These are phyloP conservation scores for Corylus heterophylla DNA, from an alignment of 306 rosid species.

Conservation along the genomic window DNA sequence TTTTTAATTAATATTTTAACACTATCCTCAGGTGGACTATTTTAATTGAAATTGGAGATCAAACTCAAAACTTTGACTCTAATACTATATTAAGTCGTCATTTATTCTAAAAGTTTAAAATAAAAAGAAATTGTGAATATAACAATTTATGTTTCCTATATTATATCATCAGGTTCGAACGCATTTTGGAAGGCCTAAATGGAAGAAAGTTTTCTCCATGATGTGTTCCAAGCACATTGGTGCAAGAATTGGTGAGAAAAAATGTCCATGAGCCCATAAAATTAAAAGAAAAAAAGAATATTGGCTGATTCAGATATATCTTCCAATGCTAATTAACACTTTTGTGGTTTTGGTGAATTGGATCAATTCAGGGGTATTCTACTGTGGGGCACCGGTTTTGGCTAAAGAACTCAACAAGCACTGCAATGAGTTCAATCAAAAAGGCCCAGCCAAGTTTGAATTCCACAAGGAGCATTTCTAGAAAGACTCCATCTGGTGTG, in stretches of 20 bases:
- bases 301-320: background rate
- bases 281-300: too few relatives aligned
- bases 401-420: constrained; percentile 92
- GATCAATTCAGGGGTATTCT: constrained; percentile 72
- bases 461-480: constrained; percentile 97
- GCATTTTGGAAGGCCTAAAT: constrained; percentile 98
- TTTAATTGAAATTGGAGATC: too few relatives aligned
- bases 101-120: too few relatives aligned
- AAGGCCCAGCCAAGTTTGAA: constrained; percentile 93
- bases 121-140: too few relatives aligned
- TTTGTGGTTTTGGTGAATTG: constrained; percentile 24
- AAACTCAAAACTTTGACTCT: too few relatives aligned
- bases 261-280: constrained; percentile 15
- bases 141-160: too few relatives aligned
- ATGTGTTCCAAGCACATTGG: constrained; percentile 80
- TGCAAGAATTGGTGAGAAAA: constrained; percentile 81
- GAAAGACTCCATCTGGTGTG: background rate
- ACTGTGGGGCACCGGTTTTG: constrained; percentile 94
- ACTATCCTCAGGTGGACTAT: too few relatives aligned
- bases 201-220: constrained; percentile 97
- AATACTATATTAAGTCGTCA: too few relatives aligned
- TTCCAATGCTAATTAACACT: constrained; percentile 12
- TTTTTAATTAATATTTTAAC: too few relatives aligned
- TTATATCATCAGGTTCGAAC: constrained; percentile 67
- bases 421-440: constrained; percentile 87